phyloP scores from a whole-genome alignment of 1,284 basidiomycete genomes.

The Crocinoboletus sp. region DNA sequence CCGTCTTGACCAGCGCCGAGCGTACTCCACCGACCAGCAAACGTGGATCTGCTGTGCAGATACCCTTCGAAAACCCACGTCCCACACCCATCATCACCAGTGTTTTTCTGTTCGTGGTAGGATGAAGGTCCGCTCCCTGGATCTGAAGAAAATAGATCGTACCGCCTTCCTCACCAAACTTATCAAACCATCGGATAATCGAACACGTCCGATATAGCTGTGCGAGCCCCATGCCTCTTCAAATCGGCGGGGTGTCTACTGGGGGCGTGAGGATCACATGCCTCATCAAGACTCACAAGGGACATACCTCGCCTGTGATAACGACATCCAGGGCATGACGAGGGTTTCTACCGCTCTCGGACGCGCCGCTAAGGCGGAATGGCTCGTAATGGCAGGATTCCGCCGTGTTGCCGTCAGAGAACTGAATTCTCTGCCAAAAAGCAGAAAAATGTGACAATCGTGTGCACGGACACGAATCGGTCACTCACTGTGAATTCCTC shows the following conservation, averaged over 20 bases:
- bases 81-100: constrained; percentile 29
- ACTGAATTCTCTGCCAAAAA: constrained; percentile 24
- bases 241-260: constrained; percentile 29
- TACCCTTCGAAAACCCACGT: constrained; percentile 35
- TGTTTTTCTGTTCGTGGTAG: constrained; percentile 25
- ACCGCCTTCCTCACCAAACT: constrained; percentile 37
- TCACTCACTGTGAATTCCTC: constrained; percentile 24
- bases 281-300: constrained; percentile 16
- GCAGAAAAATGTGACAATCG: constrained; percentile 22
- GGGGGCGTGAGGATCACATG: constrained; percentile 23
- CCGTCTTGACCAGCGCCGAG: constrained; percentile 24
- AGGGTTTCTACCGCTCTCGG: constrained; percentile 23
- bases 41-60: constrained; percentile 23
- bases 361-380: constrained; percentile 27
- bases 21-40: constrained; percentile 28
- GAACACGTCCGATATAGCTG: constrained; percentile 44
- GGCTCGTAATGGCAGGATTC: constrained; percentile 32
- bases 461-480: constrained; percentile 5
- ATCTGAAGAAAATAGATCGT: constrained; percentile 12
- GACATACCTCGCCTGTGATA: constrained; percentile 32
- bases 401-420: constrained; percentile 27
- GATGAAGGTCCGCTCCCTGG: no score
- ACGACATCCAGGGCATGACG: constrained; percentile 35
- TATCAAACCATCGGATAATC: constrained; percentile 48
- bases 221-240: constrained; percentile 36